Evolutionary conservation across 441 rosid genomes (phyloP), one percentile per base, ranked within the genome.

Genomic region (Gossypium armourianum): DNA sequence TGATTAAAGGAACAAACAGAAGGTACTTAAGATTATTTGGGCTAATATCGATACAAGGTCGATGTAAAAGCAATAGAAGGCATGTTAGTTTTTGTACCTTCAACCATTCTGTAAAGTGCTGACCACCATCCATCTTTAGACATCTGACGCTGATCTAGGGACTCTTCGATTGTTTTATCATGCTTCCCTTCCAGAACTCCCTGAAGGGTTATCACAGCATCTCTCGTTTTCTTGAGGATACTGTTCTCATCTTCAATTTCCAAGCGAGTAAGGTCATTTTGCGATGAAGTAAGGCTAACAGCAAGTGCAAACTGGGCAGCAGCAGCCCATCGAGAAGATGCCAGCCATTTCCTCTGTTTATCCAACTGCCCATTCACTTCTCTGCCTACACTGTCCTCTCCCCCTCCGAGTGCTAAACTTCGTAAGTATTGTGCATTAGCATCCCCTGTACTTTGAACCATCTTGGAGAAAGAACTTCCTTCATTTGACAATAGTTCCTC

Each of bases 311-410:
- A 89, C 79, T 86, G 93, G 43, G 97, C 96, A 47, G 97, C 97
- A 12, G 95, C 96, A 63, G 96, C 93, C 99, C 97, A 94, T 8
- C 92, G 94, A 55, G 99, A 89, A 75, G 98, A 90, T 52, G 97
- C 97, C 62, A 82, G 75, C 96, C 95, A 85, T 84, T 75, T 87
- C 78, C 88, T 89, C 72, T 77, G 86, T 61, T 86, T 88, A 70
- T 88, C 95, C 45, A 68, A 69, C 75, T 60, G 80, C 75, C 70
- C 78, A 63, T 72, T 72, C 74, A 71, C 84, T 71, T 79, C 83
- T 60, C 72, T 80, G 60, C 23, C 70, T 63, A 55, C 24, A 70
- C 76, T 80, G 74, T 79, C 73, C 59, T 77, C 86, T 57, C 75
- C 82, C 67, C 76, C 82, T 66, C 84, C 91, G 3, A 88, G 85